phyloP scores from a whole-genome alignment of 305 asterid species.

The Solanum chacoense region DNA sequence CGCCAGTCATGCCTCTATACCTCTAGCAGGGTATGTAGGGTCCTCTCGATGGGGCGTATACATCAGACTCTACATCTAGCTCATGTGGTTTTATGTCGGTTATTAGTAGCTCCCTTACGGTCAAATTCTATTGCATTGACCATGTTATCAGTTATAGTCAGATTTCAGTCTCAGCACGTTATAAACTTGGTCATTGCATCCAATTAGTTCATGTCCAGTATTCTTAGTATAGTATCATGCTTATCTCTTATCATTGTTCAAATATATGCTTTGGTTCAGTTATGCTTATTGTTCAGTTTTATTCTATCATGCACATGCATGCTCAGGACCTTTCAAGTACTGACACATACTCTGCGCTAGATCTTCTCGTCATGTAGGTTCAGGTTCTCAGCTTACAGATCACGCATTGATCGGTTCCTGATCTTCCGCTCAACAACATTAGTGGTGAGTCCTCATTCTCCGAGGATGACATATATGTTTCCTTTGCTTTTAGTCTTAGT shows the following conservation, averaged over 20 bases:
- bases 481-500: background rate
- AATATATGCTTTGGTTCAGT: too few relatives aligned
- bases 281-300: too few relatives aligned
- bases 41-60: background rate
- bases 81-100: background rate
- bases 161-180: background rate
- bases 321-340: background rate
- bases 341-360: background rate
- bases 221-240: too few relatives aligned
- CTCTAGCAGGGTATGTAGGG: too few relatives aligned
- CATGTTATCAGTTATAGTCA: background rate
- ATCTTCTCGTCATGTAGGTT: background rate
- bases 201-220: too few relatives aligned
- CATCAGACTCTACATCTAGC: background rate
- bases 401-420: background rate
- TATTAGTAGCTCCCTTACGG: background rate
- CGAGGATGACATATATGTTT: background rate
- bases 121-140: background rate
- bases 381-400: too few relatives aligned
- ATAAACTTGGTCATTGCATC: background rate
- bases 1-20: background rate
- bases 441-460: background rate
- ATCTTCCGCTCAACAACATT: background rate
- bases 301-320: too few relatives aligned
- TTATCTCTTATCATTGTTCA: too few relatives aligned